Percentiles rank a stretch among this genome's conserved stretches.
These are phyloP conservation scores for Nicotiana sylvestris DNA, from an alignment of 257 asterid species.

Conservation along the genomic window DNA sequence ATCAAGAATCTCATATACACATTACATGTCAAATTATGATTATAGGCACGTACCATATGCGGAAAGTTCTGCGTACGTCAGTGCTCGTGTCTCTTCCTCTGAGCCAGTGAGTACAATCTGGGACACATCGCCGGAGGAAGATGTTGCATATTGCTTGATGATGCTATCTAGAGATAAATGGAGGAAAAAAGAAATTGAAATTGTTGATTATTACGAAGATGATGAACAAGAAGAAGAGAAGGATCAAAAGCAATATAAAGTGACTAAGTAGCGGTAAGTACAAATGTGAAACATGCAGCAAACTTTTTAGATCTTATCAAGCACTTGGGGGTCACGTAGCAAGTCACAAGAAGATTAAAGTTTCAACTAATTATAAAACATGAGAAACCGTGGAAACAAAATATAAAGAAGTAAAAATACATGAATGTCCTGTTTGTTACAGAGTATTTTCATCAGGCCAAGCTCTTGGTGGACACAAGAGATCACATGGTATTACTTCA, in stretches of 20 bases:
- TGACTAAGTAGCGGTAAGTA: conserved; percentile 40
- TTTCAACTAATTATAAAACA: neutral
- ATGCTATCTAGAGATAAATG: conserved; percentile 69
- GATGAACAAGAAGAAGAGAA: neutral
- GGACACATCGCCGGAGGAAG: conserved; percentile 56
- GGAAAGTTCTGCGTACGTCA: conserved; percentile 3
- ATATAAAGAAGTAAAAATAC: conserved; percentile 29
- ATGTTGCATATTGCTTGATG: conserved; percentile 64
- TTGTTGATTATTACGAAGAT: no score
- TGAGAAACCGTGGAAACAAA: neutral
- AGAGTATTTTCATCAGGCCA: conserved; percentile 74
- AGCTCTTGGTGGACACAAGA: conserved; percentile 91
- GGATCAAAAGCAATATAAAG: conserved; percentile 21
- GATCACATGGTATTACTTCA: conserved; percentile 49
- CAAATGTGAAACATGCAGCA: conserved; percentile 64
- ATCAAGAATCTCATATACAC: conserved; percentile 26
- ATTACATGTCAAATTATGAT: neutral
- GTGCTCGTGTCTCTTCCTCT: no score
- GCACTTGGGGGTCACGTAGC: conserved; percentile 91
- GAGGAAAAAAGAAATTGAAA: conserved; percentile 23
- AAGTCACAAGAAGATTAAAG: conserved; percentile 67
- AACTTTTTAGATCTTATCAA: conserved; percentile 64
- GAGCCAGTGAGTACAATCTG: conserved; percentile 58
- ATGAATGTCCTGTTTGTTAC: conserved; percentile 65
- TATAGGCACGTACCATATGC: neutral